Base-by-base conservation (phyloP, 139 green algal genomes). In the Raphidocelis subcapitata region DNA sequence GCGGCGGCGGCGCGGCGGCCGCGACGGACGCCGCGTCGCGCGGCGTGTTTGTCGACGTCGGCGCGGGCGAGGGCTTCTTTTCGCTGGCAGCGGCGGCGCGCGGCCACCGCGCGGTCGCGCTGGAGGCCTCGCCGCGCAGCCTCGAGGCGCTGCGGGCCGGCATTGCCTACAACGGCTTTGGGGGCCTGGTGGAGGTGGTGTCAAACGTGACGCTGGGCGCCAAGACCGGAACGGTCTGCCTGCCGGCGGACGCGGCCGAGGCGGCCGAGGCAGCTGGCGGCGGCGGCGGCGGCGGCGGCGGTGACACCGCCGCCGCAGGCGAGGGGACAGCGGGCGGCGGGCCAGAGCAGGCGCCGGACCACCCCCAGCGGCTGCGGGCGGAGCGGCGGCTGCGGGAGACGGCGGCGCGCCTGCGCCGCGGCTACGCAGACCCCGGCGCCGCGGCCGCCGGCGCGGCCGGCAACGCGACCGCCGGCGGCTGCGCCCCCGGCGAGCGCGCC, bases 21-120 rank as follows among this genome's bases (percentile, higher is more conserved):
- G 8, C 20, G 41, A 32, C n/a, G 14, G 23, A 3, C 21, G 47
- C 60, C 29, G 47, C 10, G 24, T 26, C 62, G 33, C 24, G 29
- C 18, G 69, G 69, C 18, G 66, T 87, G 32, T 69, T 96, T 24
- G 63, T 96, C 44, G 92, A 97, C 67, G 77, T 97, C 20, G 90
- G 89, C 0, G 90, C 92, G 18, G 92, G 91, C 4, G 79, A 81
- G 54, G 92, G 92, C 54, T 83, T 93, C 49, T 88, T 94, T 65
- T 87, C 83, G 12, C 72, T 97, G 54, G 90, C 90, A 10, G 92
- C 91, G 15, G 92, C 92, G 5, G 86, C 86, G 0, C 75, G 85
- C 5, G 88, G 88, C 10, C 85, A 94, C 67, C 46, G 46, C 3
- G 92, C 90, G 21, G 72, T 92, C 28, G 89, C 92, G 14, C 90